Percentiles rank a stretch among this genome's conserved stretches.
These are phyloP conservation scores for Arabidopsis suecica DNA, from an alignment of 345 rosid species.

Conservation along the genomic window DNA sequence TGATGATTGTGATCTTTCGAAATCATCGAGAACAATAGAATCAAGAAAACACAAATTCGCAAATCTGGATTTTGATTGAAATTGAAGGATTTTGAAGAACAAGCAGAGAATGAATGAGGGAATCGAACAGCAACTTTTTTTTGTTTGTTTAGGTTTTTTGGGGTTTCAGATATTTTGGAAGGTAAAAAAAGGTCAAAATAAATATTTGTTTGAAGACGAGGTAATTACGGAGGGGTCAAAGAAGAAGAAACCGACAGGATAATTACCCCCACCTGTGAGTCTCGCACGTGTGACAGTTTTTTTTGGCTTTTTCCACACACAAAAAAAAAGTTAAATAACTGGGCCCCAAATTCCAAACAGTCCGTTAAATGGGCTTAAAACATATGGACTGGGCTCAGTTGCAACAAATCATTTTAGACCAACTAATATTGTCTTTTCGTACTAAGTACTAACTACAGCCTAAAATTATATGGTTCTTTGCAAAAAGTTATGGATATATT, in stretches of 20 bases:
- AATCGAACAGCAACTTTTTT: constrained; percentile 16
- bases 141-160: constrained; percentile 18
- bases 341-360: constrained; percentile 1
- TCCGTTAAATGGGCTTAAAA: not conserved
- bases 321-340: not conserved
- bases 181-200: constrained; percentile 15
- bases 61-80: constrained; percentile 12
- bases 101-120: not conserved
- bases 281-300: constrained; percentile 34
- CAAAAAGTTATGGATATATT: constrained; percentile 16
- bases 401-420: not conserved
- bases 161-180: constrained; percentile 38
- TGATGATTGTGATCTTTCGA: constrained; percentile 45
- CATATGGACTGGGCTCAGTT: not conserved
- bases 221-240: constrained; percentile 42
- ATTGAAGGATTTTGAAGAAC: not conserved
- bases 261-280: not conserved
- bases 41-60: constrained; percentile 2
- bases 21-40: constrained; percentile 30
- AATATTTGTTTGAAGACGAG: constrained; percentile 34
- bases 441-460: not conserved
- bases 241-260: constrained; percentile 33
- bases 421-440: not conserved
- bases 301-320: not conserved
- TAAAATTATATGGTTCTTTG: not conserved